Conservation (phyloP, 2,329 filamentous ascomycete genomes). For the Colletotrichum gigasporum region DNA sequence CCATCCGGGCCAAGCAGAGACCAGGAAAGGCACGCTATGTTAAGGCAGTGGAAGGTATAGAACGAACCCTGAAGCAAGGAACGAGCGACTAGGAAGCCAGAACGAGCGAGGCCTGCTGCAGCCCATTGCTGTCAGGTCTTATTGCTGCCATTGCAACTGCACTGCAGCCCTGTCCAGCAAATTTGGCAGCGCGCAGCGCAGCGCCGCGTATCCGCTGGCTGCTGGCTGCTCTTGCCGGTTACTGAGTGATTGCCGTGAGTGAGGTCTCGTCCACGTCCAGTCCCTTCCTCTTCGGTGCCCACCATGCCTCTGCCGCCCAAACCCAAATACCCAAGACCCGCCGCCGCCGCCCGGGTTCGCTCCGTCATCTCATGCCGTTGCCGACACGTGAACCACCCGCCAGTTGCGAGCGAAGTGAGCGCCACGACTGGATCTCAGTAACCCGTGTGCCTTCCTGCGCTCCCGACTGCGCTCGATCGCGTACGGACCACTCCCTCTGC, state of each 20-base stretch:
- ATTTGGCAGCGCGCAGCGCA: background rate
- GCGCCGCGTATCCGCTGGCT: background rate
- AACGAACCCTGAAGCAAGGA: constrained; percentile 11
- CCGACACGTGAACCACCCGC: constrained; percentile 27
- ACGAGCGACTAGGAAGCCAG: constrained; percentile 13
- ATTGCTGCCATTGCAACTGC: background rate
- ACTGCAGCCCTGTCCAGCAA: constrained; percentile 18
- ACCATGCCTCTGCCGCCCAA: constrained; percentile 1
- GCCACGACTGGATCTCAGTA: constrained; percentile 3
- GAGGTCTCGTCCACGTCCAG: background rate
- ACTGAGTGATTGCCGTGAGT: no score
- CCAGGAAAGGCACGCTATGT: background rate
- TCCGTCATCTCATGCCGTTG: constrained; percentile 24
- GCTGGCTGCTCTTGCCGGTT: no score
- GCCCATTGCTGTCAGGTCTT: background rate
- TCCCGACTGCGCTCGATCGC: background rate
- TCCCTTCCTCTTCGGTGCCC: constrained; percentile 9
- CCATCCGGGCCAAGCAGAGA: background rate
- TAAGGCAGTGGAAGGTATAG: constrained; percentile 7
- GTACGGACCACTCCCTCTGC: constrained; percentile 10
- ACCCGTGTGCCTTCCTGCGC: constrained; percentile 1
- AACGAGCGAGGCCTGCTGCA: constrained; percentile 15
- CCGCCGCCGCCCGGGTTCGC: constrained; percentile 21
- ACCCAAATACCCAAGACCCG: constrained; percentile 9
- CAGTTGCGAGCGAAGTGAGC: constrained; percentile 1